Evolutionary conservation across 768 basidiomycete species (phyloP).

Genomic region (Arthromyces matolae): DNA sequence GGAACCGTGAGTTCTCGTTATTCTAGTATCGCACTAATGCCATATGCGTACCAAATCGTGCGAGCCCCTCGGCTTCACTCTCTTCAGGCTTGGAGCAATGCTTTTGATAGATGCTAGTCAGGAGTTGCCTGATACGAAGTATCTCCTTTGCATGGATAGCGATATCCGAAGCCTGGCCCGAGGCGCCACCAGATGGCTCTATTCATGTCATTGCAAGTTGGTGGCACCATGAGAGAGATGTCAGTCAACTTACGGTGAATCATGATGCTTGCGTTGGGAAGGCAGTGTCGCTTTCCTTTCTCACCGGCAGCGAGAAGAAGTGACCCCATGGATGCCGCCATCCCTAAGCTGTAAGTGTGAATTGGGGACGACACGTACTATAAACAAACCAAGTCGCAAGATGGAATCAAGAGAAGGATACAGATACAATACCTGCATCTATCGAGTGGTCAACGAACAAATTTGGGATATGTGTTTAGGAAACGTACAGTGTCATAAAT

Average conservation of each 20-base stretch:
- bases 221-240: neutral
- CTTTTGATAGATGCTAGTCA: slow-evolving; percentile 86
- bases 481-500: slow-evolving; percentile 91
- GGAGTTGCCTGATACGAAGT: slow-evolving; percentile 74
- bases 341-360: slow-evolving; percentile 93
- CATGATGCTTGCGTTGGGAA: slow-evolving; percentile 96
- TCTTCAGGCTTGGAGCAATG: slow-evolving; percentile 77
- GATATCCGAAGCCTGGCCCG: slow-evolving; percentile 94
- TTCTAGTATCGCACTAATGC: slow-evolving; percentile 8
- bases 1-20: slow-evolving; percentile 10
- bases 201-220: slow-evolving; percentile 12
- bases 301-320: slow-evolving; percentile 89
- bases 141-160: slow-evolving; percentile 98
- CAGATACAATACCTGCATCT: slow-evolving; percentile 73
- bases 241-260: slow-evolving; percentile 74
- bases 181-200: slow-evolving; percentile 97
- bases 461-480: neutral
- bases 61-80: slow-evolving; percentile 54
- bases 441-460: slow-evolving; percentile 14
- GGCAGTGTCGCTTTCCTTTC: slow-evolving; percentile 84
- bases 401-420: too few relatives aligned
- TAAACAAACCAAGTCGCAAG: slow-evolving; percentile 10
- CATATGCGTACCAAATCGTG: slow-evolving; percentile 65
- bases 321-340: slow-evolving; percentile 96
- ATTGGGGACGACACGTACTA: slow-evolving; percentile 95